A percentile compares a stretch with the other conserved stretches of the same genome.
These are phyloP conservation scores for Aspergillus avenaceus DNA, from an alignment of 495 filamentous ascomycete genomes.

Conservation along the genomic window DNA sequence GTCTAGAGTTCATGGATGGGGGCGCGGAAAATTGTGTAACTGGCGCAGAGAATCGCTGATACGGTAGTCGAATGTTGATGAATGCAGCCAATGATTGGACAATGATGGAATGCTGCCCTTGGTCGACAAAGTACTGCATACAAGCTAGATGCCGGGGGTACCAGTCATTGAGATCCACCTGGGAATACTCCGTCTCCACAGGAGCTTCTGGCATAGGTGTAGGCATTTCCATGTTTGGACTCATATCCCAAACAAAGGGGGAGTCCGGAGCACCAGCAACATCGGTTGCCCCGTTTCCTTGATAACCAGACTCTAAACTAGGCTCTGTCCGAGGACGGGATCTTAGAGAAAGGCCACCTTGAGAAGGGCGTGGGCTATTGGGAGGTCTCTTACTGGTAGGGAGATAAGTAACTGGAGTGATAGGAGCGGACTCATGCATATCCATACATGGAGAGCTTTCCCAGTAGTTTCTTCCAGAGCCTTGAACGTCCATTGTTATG, in stretches of 20 bases:
- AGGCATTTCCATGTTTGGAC: constrained; percentile 6
- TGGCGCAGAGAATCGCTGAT: constrained; percentile 24
- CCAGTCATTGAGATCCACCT: constrained; percentile 79
- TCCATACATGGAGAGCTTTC: constrained; percentile 32
- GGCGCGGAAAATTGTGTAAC: constrained; percentile 9
- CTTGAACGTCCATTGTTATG: constrained; percentile 35
- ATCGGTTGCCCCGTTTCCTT: constrained; percentile 7
- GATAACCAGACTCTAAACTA: constrained; percentile 22
- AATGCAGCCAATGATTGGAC: constrained; percentile 90
- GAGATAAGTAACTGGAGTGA: constrained; percentile 22
- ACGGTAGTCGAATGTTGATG: constrained; percentile 69
- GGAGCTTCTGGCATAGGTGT: constrained; percentile 13
- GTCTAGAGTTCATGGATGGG: constrained; percentile 6
- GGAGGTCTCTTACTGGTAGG: constrained; percentile 26
- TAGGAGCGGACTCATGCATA: constrained; percentile 27
- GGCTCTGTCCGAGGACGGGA: constrained; percentile 18
- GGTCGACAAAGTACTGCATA: constrained; percentile 80
- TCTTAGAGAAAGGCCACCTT: constrained; percentile 9
- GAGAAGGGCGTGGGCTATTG: background rate
- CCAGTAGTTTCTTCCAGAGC: constrained; percentile 36
- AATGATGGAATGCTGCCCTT: constrained; percentile 68
- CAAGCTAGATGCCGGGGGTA: constrained; percentile 84
- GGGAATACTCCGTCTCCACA: constrained; percentile 29
- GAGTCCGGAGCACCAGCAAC: constrained; percentile 5
- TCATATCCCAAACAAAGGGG: background rate